Evolutionary conservation across 169 alveolate genomes (phyloP).

Genomic region (Plasmodium cynomolgi): DNA sequence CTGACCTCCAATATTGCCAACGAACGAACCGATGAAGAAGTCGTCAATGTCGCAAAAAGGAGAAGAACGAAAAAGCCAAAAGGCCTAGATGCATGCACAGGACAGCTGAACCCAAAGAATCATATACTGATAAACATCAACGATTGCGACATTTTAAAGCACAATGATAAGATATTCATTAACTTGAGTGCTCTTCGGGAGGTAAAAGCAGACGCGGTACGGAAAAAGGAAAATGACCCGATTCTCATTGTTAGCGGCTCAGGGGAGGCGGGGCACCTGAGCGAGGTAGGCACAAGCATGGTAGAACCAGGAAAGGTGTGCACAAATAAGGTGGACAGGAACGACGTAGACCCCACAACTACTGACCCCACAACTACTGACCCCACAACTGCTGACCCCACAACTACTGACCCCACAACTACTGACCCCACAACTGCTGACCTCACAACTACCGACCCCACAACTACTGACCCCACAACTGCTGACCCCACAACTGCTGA

Average conservation of each 20-base stretch:
- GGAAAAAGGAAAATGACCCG: not conserved
- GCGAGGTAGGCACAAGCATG: not conserved
- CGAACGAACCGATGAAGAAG: not conserved
- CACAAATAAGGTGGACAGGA: not conserved
- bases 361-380: not conserved
- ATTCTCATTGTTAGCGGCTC: conserved; percentile 3
- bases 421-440: not conserved
- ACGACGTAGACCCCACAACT: not conserved
- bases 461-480: not conserved
- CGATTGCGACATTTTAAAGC: conserved; percentile 44
- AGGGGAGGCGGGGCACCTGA: not conserved
- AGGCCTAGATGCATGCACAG: not conserved
- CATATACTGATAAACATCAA: conserved; percentile 49
- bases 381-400: not conserved
- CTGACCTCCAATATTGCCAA: not conserved
- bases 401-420: not conserved
- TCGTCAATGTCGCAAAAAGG: not conserved
- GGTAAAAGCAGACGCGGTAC: not conserved
- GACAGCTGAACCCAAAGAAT: conserved; percentile 17
- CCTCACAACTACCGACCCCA: too few species aligned
- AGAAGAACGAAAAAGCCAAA: conserved; percentile 7
- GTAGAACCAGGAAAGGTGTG: not conserved
- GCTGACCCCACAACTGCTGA: not conserved
- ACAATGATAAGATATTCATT: conserved; percentile 58
- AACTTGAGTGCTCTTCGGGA: conserved; percentile 19